Conservation (phyloP, 345 rosid genomes). For the Gossypium arboreum region DNA sequence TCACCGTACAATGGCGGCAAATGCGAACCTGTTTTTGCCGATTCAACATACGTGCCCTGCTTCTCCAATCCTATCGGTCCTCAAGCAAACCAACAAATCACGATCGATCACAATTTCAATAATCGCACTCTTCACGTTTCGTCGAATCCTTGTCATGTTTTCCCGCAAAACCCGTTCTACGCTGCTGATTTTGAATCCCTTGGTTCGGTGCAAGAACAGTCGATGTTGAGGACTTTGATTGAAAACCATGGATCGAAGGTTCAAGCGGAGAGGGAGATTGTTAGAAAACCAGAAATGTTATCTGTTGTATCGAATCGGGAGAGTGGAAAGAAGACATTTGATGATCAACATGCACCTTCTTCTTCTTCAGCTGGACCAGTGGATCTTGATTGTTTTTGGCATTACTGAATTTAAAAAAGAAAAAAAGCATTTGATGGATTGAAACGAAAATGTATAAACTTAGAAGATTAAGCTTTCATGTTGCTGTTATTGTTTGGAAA, state of each 20-base stretch:
- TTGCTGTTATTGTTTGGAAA: slow-evolving; percentile 2
- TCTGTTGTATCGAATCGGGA: slow-evolving; percentile 43
- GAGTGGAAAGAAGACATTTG: slow-evolving; percentile 32
- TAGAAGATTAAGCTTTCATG: background rate
- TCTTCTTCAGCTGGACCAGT: slow-evolving; percentile 40
- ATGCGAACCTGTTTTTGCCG: slow-evolving; percentile 25
- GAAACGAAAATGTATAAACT: background rate
- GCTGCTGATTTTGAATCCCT: slow-evolving; percentile 29
- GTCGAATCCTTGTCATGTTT: slow-evolving; percentile 15
- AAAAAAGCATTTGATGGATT: background rate
- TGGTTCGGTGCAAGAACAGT: slow-evolving; percentile 39
- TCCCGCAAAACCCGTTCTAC: slow-evolving; percentile 32
- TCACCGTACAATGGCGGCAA: slow-evolving; percentile 28
- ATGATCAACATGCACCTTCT: slow-evolving; percentile 47
- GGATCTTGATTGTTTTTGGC: slow-evolving; percentile 65
- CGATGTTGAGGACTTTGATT: slow-evolving; percentile 44
- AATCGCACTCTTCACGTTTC: slow-evolving; percentile 28
- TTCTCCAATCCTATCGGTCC: slow-evolving; percentile 49
- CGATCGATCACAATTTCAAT: slow-evolving; percentile 26
- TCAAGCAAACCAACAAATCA: slow-evolving; percentile 31
- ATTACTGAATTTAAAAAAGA: slow-evolving; percentile 31
- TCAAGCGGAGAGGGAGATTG: slow-evolving; percentile 29
- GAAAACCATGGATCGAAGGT: slow-evolving; percentile 33
- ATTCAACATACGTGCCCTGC: slow-evolving; percentile 68
- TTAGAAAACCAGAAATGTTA: background rate